These are phyloP conservation scores for Clavispora phyllophila DNA, from an alignment of 805 yeast species.

Conservation along the genomic window DNA sequence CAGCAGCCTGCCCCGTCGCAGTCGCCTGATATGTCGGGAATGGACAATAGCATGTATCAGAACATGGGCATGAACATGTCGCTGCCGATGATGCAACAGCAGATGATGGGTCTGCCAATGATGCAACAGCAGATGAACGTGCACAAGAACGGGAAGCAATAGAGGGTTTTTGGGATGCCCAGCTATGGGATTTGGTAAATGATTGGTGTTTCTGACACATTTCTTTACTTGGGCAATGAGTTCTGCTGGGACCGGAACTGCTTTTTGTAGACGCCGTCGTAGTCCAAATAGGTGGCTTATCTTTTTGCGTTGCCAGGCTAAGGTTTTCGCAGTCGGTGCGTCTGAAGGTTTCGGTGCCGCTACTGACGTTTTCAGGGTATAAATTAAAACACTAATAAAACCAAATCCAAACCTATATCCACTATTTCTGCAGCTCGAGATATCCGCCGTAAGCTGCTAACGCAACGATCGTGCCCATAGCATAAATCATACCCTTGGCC, in stretches of 20 bases:
- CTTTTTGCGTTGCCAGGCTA: no score
- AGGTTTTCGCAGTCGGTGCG: no score
- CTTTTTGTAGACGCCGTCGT: no score
- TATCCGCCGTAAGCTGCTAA: conserved; percentile 34
- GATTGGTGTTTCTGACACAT: not conserved
- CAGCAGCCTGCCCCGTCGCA: conserved; percentile 8
- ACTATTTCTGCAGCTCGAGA: conserved; percentile 5
- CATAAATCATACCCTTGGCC: conserved; percentile 29
- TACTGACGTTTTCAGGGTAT: not conserved
- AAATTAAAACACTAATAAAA: not conserved
- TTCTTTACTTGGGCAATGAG: not conserved
- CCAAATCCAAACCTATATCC: not conserved
- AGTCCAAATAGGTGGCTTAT: no score
- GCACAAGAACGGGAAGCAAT: not conserved
- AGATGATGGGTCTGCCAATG: conserved; percentile 18
- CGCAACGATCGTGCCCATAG: conserved; percentile 27
- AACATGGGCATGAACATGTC: conserved; percentile 10
- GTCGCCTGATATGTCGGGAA: conserved; percentile 1
- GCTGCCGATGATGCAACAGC: conserved; percentile 17
- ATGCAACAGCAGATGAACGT: conserved; percentile 6
- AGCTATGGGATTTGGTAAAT: no score
- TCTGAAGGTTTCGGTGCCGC: no score
- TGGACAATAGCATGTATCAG: conserved; percentile 8
- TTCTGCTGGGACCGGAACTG: no score
- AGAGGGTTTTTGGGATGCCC: no score